Evolutionary conservation across 768 basidiomycete genomes (phyloP), one percentile per base, ranked within the genome.

Genomic region (Cytidiella melzeri): DNA sequence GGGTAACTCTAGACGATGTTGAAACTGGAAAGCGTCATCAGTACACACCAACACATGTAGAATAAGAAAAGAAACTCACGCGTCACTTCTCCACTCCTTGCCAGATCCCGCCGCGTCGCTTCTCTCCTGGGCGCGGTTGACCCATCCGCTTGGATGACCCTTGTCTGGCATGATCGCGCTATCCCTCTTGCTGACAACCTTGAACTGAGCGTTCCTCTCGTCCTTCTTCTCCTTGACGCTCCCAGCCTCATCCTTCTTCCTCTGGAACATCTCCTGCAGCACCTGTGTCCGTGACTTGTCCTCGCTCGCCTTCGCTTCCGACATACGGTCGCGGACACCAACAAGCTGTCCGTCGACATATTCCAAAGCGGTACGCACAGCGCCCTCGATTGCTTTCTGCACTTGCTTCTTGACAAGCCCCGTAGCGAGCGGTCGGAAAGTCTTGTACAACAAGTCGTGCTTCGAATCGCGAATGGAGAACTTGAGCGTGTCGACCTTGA

Each of bases 401-500:
- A 86, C 73, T 57, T 81, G 85, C 57, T 73, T 78, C 77, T 93
- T 94, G 59, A 99, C 82, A 34, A 96, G 70, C 5, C 79, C 80
- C 1, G 82, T 92, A 11, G 88, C 88, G 36, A 92, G 74, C 3
- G 87, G 84, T 46, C 78, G 80, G 34, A 96, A 57, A 0, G 88
- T 84, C 73, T 87, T 92, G 75, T 94, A 95, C 54, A 94, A 64
- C 21, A 87, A 67, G 59, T 92, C 87, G 68, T 96, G 92, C 68
- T 93, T 94, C 54, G 85, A 79, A 56, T 97, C 93, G 4, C 92
- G 81, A 58, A 99, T 90, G 21, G 82, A 79, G 69, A 94, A 95
- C 69, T 87, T 92, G 59, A 98, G 78, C 13, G 82, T 75, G 59
- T 87, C 89, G 47, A 97, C 84, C 62, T 91, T 90, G 64, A 90